These are phyloP conservation scores for Zostera marina DNA, from an alignment of 116 monocot species.

Conservation along the genomic window DNA sequence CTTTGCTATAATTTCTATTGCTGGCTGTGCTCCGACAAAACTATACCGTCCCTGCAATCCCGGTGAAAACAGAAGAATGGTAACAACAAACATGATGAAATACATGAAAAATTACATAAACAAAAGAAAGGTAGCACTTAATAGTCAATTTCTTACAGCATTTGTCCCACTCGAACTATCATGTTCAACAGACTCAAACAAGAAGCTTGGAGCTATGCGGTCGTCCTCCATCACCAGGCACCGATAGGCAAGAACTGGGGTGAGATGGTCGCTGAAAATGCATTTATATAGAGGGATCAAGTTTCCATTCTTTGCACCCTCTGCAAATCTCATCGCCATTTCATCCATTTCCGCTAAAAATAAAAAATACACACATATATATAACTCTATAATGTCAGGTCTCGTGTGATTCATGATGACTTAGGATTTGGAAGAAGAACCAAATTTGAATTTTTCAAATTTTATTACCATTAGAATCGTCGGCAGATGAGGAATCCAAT, in stretches of 20 bases:
- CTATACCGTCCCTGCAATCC: slow-evolving; percentile 37
- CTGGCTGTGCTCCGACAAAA: slow-evolving; percentile 54
- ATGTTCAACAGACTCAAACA: slow-evolving; percentile 85
- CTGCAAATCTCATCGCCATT: slow-evolving; percentile 29
- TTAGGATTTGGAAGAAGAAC: no score
- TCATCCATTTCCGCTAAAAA: slow-evolving; percentile 30
- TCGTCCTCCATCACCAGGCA: slow-evolving; percentile 80
- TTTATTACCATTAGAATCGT: no score
- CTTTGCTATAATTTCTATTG: slow-evolving; percentile 59
- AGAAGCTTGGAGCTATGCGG: slow-evolving; percentile 72
- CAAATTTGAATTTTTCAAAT: no score
- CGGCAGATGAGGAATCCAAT: no score
- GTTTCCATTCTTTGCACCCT: slow-evolving; percentile 46
- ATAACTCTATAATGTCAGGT: no score
- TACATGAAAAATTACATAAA: background rate
- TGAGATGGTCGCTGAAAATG: slow-evolving; percentile 82
- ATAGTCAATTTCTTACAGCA: slow-evolving; percentile 22
- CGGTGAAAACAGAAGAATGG: background rate
- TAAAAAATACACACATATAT: no score
- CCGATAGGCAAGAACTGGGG: slow-evolving; percentile 75
- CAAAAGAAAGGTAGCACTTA: no score
- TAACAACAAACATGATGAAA: background rate
- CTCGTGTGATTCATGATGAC: no score
- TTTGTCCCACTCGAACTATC: slow-evolving; percentile 44
- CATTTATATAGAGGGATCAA: slow-evolving; percentile 57